phyloP scores from a whole-genome alignment of 2,329 filamentous ascomycete species.

The Sporothrix inflata region DNA sequence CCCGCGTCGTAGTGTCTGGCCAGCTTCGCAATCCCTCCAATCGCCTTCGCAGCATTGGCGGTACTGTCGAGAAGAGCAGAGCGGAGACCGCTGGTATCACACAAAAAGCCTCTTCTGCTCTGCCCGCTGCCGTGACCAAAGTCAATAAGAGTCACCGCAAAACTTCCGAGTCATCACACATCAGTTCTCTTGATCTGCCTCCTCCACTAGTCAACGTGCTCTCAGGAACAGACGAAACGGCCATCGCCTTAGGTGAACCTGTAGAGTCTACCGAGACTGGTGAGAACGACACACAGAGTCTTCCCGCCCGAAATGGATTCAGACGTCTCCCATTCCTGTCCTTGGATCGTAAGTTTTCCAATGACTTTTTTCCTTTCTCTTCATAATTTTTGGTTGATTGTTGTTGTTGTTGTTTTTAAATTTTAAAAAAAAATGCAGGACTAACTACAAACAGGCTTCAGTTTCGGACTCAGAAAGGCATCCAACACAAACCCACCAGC shows the following conservation, averaged over 20 bases:
- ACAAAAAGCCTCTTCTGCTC: neutral
- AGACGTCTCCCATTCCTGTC: neutral
- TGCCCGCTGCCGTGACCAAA: neutral
- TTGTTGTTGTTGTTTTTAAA: neutral
- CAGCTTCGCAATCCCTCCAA: conserved; percentile 8
- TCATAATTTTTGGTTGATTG: too few relatives aligned
- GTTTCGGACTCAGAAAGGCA: neutral
- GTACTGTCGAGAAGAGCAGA: neutral
- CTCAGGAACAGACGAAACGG: neutral
- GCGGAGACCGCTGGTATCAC: neutral
- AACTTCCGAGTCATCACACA: conserved; percentile 24
- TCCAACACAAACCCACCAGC: neutral
- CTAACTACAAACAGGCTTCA: neutral
- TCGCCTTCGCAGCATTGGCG: neutral
- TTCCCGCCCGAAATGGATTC: neutral
- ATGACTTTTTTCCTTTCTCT: neutral
- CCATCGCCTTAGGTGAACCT: neutral
- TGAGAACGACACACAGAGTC: neutral
- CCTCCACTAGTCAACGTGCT: neutral
- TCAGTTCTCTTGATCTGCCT: conserved; percentile 31
- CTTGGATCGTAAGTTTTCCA: neutral
- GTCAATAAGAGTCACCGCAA: neutral
- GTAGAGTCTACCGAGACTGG: too few relatives aligned
- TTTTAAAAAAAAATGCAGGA: neutral
- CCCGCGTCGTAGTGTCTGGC: conserved; percentile 27